Percentiles rank a stretch among this genome's conserved stretches.
phyloP scores from a whole-genome alignment of 208 protist genomes.

The Crithidia expoeki region DNA sequence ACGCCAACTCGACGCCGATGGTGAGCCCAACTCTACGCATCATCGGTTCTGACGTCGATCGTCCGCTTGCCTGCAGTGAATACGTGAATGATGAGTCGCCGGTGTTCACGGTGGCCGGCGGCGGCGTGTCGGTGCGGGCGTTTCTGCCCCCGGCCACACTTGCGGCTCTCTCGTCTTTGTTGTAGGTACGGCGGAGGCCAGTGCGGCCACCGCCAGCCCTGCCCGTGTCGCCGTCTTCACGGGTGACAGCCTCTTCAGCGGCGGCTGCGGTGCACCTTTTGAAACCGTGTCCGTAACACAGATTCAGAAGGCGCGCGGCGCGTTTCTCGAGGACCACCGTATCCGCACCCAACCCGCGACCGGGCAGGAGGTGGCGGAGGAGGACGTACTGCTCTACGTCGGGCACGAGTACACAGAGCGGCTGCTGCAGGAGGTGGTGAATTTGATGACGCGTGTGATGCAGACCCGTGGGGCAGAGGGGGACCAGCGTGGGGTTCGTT shows the following conservation, averaged over 20 bases:
- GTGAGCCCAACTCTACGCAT: conserved; percentile 45
- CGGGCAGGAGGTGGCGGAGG: conserved; percentile 40
- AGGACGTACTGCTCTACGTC: conserved; percentile 77
- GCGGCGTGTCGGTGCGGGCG: conserved; percentile 50
- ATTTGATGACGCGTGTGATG: conserved; percentile 32
- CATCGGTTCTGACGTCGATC: conserved; percentile 78
- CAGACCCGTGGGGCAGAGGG: neutral
- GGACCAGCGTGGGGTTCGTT: conserved; percentile 23
- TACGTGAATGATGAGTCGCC: conserved; percentile 54
- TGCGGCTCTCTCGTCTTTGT: conserved; percentile 77
- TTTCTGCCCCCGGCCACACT: conserved; percentile 85
- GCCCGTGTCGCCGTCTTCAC: conserved; percentile 86
- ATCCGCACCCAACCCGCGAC: conserved; percentile 73
- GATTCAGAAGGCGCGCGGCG: conserved; percentile 44
- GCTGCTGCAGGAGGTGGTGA: conserved; percentile 54
- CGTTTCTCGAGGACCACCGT: conserved; percentile 45
- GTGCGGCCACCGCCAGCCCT: conserved; percentile 12
- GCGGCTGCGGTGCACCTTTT: conserved; percentile 92
- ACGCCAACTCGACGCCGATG: conserved; percentile 6
- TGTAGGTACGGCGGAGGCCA: conserved; percentile 52
- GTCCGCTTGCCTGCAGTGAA: conserved; percentile 56
- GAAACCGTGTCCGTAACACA: conserved; percentile 68
- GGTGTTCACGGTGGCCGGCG: conserved; percentile 53
- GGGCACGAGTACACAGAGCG: conserved; percentile 84
- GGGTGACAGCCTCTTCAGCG: conserved; percentile 94